Conservation (phyloP, 345 rosid species). For the Euphorbia pulcherrima region DNA sequence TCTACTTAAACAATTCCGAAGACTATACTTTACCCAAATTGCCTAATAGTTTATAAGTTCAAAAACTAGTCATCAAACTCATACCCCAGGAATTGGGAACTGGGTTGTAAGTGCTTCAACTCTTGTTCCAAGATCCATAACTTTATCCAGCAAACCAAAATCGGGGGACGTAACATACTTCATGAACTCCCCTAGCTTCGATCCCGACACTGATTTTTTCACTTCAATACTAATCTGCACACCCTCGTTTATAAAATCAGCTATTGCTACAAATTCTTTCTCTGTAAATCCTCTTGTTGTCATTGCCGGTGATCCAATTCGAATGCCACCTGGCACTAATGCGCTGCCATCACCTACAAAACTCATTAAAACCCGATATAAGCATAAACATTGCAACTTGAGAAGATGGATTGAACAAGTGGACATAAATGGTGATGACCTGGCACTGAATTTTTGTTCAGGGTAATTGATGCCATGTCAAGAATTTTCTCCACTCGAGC, state of each 20-base stretch:
- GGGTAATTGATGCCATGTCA: slow-evolving; percentile 87
- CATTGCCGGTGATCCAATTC: slow-evolving; percentile 93
- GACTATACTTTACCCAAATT: too few relatives aligned
- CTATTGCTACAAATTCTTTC: slow-evolving; percentile 64
- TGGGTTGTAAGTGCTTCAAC: slow-evolving; percentile 71
- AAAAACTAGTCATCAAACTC: slow-evolving; percentile 15
- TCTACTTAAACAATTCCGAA: too few relatives aligned
- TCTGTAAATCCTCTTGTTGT: slow-evolving; percentile 79
- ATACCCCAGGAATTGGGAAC: slow-evolving; percentile 81
- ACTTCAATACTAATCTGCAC: slow-evolving; percentile 67
- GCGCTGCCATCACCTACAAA: slow-evolving; percentile 80
- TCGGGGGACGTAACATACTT: slow-evolving; percentile 52
- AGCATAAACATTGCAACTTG: background rate
- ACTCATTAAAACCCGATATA: background rate
- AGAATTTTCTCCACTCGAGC: slow-evolving; percentile 91
- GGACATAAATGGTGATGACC: slow-evolving; percentile 38
- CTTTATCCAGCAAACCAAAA: slow-evolving; percentile 51
- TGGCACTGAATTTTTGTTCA: slow-evolving; percentile 91
- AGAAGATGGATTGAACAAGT: too few relatives aligned
- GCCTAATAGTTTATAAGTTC: too few relatives aligned
- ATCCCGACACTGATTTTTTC: slow-evolving; percentile 46
- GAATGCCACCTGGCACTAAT: slow-evolving; percentile 83
- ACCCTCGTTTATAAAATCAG: slow-evolving; percentile 78
- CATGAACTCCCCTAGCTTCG: slow-evolving; percentile 80
- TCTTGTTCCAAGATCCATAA: slow-evolving; percentile 45